Percentiles rank a stretch among this genome's conserved stretches.
Evolutionary conservation across 495 filamentous ascomycete genomes (phyloP).

Genomic region (Podospora anserina): DNA sequence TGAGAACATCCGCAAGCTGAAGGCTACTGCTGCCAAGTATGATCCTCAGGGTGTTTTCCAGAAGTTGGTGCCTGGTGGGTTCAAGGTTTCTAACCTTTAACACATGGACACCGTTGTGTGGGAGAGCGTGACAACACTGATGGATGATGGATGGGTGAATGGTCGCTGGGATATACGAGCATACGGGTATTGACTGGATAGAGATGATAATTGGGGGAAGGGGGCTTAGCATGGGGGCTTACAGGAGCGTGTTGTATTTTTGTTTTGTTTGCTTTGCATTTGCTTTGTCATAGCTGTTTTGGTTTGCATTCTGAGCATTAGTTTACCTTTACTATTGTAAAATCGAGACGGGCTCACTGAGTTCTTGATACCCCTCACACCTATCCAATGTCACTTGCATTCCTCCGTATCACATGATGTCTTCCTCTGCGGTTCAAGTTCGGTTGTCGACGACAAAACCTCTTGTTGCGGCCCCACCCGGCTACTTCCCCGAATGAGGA

Average conservation of each 20-base stretch:
- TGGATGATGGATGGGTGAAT: neutral
- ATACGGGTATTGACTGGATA: neutral
- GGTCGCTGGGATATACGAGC: neutral
- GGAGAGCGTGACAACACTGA: neutral
- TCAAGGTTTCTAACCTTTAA: slow-evolving; percentile 27
- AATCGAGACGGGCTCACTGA: neutral
- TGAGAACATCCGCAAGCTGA: slow-evolving; percentile 40
- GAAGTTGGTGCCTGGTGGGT: slow-evolving; percentile 39
- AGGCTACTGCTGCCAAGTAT: slow-evolving; percentile 42
- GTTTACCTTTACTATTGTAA: neutral
- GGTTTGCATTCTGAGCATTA: neutral
- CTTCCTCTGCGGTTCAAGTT: neutral
- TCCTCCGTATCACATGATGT: too few species aligned
- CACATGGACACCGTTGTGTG: neutral
- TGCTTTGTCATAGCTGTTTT: neutral
- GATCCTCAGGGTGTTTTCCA: slow-evolving; percentile 52
- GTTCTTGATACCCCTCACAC: neutral
- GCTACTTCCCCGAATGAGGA: neutral
- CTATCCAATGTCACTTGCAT: too few species aligned
- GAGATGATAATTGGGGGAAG: neutral
- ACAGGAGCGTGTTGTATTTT: neutral
- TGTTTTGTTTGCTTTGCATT: neutral
- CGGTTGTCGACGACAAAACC: neutral
- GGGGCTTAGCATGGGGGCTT: neutral
- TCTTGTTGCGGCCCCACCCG: neutral